Evolutionary conservation across 345 rosid genomes (phyloP).

Genomic region (Eucalyptus cloeziana): DNA sequence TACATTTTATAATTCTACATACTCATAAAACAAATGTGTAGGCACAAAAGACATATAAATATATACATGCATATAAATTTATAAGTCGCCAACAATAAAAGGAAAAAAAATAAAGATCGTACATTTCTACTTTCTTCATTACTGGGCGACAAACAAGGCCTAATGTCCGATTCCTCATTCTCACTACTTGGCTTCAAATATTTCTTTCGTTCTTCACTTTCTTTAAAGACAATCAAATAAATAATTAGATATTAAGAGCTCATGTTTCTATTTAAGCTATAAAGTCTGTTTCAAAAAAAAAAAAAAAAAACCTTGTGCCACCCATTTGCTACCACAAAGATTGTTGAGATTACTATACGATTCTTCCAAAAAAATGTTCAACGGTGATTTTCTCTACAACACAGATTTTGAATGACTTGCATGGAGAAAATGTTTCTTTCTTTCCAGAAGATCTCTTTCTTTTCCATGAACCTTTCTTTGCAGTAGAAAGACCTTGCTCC

Average conservation of each 20-base stretch:
- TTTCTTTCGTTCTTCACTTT: neutral
- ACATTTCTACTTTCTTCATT: neutral
- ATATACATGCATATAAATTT: neutral
- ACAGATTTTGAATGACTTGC: neutral
- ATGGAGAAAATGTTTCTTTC: neutral
- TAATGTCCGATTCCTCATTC: neutral
- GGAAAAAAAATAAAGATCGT: neutral
- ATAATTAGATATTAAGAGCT: neutral
- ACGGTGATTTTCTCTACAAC: neutral
- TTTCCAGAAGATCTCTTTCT: neutral
- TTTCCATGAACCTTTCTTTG: neutral
- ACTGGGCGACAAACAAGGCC: neutral
- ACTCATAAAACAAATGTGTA: neutral
- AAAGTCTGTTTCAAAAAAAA: no score
- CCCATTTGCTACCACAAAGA: no score
- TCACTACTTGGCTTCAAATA: neutral
- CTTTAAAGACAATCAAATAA: neutral
- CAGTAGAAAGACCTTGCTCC: neutral
- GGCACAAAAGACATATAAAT: neutral
- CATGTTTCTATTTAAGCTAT: neutral
- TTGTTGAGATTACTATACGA: neutral
- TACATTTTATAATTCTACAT: neutral
- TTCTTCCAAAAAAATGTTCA: neutral
- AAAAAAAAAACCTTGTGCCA: neutral
- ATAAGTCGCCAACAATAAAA: neutral